Percentiles rank a stretch among this genome's conserved stretches.
Conservation (phyloP, 2,329 filamentous ascomycete species). For the Coniella lustricola region DNA sequence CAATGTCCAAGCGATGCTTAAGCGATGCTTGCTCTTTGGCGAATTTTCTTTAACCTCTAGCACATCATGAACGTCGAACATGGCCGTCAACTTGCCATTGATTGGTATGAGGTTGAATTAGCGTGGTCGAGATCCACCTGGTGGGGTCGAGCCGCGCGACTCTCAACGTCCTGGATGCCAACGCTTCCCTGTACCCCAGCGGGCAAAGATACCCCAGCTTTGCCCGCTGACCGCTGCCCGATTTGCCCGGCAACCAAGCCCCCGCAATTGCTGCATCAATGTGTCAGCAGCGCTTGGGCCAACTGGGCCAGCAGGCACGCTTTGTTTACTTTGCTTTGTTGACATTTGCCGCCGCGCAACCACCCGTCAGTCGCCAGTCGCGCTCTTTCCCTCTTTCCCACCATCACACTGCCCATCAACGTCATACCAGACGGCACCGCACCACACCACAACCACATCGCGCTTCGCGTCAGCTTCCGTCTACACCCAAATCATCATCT, state of each 20-base stretch:
- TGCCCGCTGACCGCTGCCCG: not conserved
- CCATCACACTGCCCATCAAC: not conserved
- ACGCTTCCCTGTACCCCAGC: not conserved
- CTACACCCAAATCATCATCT: not conserved
- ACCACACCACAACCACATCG: not conserved
- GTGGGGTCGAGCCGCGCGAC: no score
- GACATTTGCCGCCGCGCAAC: slow-evolving; percentile 11
- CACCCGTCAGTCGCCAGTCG: slow-evolving; percentile 1
- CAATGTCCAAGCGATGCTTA: no score
- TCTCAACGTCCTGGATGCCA: not conserved
- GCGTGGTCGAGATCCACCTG: not conserved
- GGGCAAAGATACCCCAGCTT: no score
- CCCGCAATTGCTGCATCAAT: no score
- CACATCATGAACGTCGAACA: no score
- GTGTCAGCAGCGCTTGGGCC: slow-evolving; percentile 5
- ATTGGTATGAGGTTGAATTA: no score
- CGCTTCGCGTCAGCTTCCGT: not conserved
- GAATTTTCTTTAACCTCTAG: no score
- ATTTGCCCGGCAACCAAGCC: not conserved
- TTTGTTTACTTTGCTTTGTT: slow-evolving; percentile 4
- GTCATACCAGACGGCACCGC: slow-evolving; percentile 7
- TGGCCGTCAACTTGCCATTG: no score
- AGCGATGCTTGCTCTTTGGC: no score
- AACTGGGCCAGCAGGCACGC: no score
- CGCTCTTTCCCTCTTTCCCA: slow-evolving; percentile 1